Conservation (phyloP, 257 asterid species). For the Solanum chilense region DNA sequence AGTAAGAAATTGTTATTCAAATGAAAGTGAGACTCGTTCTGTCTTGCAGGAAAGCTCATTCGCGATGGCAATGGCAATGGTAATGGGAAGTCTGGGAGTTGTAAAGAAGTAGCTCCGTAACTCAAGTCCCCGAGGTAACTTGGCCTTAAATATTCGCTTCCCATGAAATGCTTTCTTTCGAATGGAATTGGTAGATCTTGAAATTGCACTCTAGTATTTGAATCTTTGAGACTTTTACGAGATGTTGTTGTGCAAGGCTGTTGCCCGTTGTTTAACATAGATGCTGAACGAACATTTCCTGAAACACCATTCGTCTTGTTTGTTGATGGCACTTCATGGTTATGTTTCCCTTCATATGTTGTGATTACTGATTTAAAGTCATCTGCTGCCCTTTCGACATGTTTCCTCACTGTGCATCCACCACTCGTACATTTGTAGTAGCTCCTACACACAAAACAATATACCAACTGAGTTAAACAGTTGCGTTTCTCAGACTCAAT, state of each 20-base stretch:
- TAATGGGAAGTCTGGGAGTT: background rate
- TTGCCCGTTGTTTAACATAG: background rate
- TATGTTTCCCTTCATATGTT: slow-evolving; percentile 82
- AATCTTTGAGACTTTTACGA: background rate
- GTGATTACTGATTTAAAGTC: slow-evolving; percentile 56
- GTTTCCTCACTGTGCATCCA: slow-evolving; percentile 71
- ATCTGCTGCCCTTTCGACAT: slow-evolving; percentile 70
- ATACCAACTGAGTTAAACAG: background rate
- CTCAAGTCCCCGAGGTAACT: background rate
- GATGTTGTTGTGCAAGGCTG: background rate
- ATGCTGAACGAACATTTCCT: background rate
- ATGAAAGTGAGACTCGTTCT: background rate
- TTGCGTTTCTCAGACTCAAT: background rate
- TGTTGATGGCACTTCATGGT: slow-evolving; percentile 45
- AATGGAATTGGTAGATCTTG: background rate
- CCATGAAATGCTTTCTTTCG: background rate
- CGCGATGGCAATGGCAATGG: background rate
- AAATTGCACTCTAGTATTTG: background rate
- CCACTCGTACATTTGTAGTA: slow-evolving; percentile 84
- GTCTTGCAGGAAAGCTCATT: background rate
- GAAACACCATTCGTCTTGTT: slow-evolving; percentile 7
- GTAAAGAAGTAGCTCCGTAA: background rate
- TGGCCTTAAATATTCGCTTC: background rate
- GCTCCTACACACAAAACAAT: slow-evolving; percentile 30
- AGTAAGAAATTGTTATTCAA: background rate